Conservation (phyloP, 441 rosid genomes). For the Corymbia citriodora region DNA sequence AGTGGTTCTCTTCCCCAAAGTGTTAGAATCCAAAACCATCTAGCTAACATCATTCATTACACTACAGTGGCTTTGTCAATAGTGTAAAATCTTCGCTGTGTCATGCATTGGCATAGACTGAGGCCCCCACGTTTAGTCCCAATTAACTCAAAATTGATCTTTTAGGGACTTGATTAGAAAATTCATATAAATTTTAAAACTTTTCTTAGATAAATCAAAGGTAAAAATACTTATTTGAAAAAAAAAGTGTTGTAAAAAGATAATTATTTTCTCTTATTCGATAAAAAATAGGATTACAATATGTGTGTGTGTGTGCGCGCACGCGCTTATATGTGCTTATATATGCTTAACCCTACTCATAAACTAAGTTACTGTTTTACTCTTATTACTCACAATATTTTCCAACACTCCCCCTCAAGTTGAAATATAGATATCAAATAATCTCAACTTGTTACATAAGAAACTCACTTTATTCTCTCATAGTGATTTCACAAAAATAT, state of each 20-base stretch:
- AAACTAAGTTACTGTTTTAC: no score
- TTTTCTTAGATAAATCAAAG: background rate
- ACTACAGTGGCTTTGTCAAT: rapidly evolving
- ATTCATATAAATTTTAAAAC: background rate
- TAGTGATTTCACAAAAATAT: no score
- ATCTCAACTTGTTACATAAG: no score
- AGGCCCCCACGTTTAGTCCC: background rate
- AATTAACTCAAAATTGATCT: background rate
- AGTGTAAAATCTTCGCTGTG: rapidly evolving
- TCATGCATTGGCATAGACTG: background rate
- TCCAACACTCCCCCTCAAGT: no score
- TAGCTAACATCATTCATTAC: background rate
- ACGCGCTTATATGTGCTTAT: no score
- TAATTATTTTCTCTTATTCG: no score
- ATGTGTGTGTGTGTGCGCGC: no score
- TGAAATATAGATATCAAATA: no score
- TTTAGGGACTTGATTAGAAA: background rate
- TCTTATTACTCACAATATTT: no score
- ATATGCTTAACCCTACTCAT: no score
- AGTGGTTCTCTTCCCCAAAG: background rate
- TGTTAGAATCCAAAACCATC: background rate
- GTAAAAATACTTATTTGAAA: background rate
- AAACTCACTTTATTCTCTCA: no score
- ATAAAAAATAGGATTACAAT: no score
- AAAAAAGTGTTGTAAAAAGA: background rate